Base-by-base conservation (phyloP, 139 green algal species). In the Tetradesmus obliquus region DNA sequence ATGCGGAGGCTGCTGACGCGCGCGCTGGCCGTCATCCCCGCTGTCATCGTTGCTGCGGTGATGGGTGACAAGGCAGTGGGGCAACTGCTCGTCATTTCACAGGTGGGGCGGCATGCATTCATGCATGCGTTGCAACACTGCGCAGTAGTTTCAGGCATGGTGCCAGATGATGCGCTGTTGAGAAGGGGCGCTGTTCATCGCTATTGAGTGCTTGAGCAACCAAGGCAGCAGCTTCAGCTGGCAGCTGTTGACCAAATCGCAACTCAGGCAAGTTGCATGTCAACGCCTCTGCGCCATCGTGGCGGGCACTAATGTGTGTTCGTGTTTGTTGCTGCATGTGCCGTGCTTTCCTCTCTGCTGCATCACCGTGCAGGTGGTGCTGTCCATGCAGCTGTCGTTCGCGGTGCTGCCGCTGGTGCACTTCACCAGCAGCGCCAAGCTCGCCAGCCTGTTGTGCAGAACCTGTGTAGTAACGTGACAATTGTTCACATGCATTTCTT, bases 341-440 rank as follows among this genome's bases (percentile, higher is more conserved):
- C 32, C 32, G 8, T 66, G 8, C 57, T 66, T 66, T 66, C 8
- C 7, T 9, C 8, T 66, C 57, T 66, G 57, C 57, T 66, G 6
- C 57, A 13, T 7, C 57, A 13, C 57, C 7, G 7, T 66, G 57
- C 93, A 95, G 90, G 95, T 97, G 55, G 93, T 97, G 13, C 86
- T 97, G 51, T 97, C 95, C 1, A 92, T 97, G 55, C 90, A 94
- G 72, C 94, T 97, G 74, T 79, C 92, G 9, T 96, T 96, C 86
- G 94, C 94, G 17, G 92, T 97, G 24, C 90, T 95, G 51, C 95
- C 95, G 9, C 93, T 97, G 54, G 93, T 96, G 45, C 94, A 97
- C 71, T 97, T 97, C 92, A 97, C 95, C 53, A 88, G 79, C 72
- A 90, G 74, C 55, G 51, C 5, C 0, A 80, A 66, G 22, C 1